Evolutionary conservation across 1,284 basidiomycete species (phyloP), one percentile per base, ranked within the genome.

Genomic region (Rhodotorula sp.): DNA sequence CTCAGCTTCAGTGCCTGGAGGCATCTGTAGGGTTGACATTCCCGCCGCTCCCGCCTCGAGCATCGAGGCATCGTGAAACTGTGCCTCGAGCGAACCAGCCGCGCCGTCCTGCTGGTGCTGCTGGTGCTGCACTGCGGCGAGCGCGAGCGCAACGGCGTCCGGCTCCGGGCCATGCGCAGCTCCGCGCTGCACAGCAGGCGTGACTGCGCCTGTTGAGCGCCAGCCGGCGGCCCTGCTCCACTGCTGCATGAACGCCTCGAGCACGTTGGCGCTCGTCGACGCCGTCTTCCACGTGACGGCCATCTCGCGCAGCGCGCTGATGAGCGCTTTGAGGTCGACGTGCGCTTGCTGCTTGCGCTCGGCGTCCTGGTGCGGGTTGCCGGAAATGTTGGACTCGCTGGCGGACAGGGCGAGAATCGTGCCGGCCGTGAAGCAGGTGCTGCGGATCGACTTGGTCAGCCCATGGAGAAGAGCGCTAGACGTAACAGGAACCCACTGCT

Each of bases 331-430:
- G 7, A 70, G 56, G 56, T 70, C 68, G 19, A 14, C 34, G 25
- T 44, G 41, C 0, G 68, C 68, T 14, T 62, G 64, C 41, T 49
- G 17, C 27, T 65, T 45, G 12, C 68, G 53, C 63, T 58, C 54
- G 17, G 21, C 53, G 42, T 70, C 68, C n/a, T n/a, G 59, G 23
- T 10, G 14, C 0, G 68, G 68, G 10, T 34, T 27, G 45, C 49
- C 59, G 3, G 27, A 50, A 23, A 70, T 66, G 19, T 45, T 21
- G 25, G 62, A 55, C n/a, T 70, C 68, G 27, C 21, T 52, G 16
- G 68, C 68, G 1, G 60, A 62, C 19, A 70, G 45, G 7, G 68
- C 64, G 53, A 70, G 64, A 34, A 70, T 62, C 1, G 64, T 70
- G 3, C 64, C 64, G 1, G 58, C 53, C 17, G 59, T 62, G 49